Conservation (phyloP, 2,329 filamentous ascomycete species). For the Colletotrichum godetiae region DNA sequence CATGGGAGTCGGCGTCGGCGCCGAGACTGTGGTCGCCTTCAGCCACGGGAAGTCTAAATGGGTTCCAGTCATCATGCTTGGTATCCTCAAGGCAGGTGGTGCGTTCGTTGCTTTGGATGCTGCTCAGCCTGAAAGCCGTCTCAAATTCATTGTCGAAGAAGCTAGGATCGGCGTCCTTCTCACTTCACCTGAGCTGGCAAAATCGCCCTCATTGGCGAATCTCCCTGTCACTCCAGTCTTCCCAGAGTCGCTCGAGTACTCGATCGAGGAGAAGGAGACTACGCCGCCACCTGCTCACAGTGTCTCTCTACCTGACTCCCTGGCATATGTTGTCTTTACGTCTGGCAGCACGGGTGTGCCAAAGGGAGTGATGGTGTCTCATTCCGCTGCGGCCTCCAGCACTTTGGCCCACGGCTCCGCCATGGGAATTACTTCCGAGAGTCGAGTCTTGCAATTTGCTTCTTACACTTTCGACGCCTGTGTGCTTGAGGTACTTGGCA, state of each 20-base stretch:
- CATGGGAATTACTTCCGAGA: background rate
- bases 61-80: conserved; percentile 43
- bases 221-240: background rate
- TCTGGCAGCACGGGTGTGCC: conserved; percentile 5
- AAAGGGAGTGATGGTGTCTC: background rate
- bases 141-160: background rate
- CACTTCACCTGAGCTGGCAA: background rate
- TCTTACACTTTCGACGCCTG: conserved; percentile 52
- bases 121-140: background rate
- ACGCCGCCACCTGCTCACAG: background rate
- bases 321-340: background rate
- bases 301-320: background rate
- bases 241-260: background rate
- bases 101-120: conserved; percentile 45
- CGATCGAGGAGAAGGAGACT: background rate
- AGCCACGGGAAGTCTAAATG: conserved; percentile 42
- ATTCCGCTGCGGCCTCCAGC: background rate
- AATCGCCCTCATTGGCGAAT: background rate
- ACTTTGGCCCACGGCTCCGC: background rate
- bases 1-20: background rate
- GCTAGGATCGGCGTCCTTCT: background rate
- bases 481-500: conserved; percentile 50
- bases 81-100: conserved; percentile 44
- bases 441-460: conserved; percentile 39
- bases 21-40: conserved; percentile 27